Evolutionary conservation across 225 moss, liverwort and hornwort genomes (phyloP).

Genomic region (Asterella californica): DNA sequence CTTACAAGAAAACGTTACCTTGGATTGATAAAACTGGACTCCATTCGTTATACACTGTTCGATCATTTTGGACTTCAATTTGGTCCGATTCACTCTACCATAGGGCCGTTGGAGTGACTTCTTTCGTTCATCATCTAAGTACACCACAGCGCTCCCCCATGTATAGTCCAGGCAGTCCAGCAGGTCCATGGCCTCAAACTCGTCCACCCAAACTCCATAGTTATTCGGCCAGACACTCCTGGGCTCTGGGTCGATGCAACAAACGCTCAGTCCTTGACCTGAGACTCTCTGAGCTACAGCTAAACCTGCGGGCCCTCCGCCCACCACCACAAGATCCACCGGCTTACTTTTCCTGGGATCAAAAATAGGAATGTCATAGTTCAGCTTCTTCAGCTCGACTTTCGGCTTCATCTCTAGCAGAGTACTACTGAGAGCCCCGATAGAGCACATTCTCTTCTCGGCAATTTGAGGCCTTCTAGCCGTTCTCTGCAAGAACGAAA

Average conservation of each 20-base stretch:
- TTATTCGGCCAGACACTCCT: conserved; percentile 97
- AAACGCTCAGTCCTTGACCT: conserved; percentile 69
- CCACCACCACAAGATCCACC: conserved; percentile 84
- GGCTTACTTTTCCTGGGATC: conserved; percentile 61
- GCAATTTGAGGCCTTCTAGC: neutral
- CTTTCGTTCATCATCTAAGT: conserved; percentile 56
- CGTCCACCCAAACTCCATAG: conserved; percentile 99
- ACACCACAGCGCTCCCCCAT: conserved; percentile 88
- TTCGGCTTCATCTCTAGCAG: conserved; percentile 72
- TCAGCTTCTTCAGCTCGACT: conserved; percentile 59
- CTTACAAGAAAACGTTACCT: conserved; percentile 36
- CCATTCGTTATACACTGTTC: conserved; percentile 86
- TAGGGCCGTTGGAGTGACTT: conserved; percentile 85
- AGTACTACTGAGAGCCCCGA: conserved; percentile 51
- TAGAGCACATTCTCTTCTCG: neutral
- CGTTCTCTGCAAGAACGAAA: neutral
- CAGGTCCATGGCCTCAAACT: conserved; percentile 88
- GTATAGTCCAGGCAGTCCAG: conserved; percentile 96
- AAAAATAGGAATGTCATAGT: conserved; percentile 73
- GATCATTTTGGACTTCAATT: conserved; percentile 93
- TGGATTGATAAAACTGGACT: conserved; percentile 88
- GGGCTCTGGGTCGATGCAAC: conserved; percentile 90
- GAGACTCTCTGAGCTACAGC: conserved; percentile 94
- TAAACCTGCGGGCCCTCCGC: conserved; percentile 88
- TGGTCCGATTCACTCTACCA: conserved; percentile 77